Base-by-base conservation (phyloP, 192 early-diverging fungal species). In the Gonapodya sp. region DNA sequence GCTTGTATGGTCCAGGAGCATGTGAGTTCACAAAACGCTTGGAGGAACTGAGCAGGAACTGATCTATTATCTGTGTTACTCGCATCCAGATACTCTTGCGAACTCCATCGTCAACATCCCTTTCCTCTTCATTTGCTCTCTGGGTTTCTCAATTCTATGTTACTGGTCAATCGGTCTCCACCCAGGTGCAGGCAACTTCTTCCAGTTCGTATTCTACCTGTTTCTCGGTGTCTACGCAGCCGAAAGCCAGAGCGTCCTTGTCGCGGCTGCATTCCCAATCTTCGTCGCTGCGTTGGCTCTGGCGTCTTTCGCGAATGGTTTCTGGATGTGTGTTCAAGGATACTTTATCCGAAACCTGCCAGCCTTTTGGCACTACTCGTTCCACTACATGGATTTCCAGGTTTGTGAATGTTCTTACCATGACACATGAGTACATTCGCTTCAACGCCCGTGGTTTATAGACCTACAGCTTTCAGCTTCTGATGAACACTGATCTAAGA, bases 1-100 rank as follows among this genome's bases (percentile, higher is more conserved):
- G 89, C 14, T 81, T 87, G 32, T 90, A 90, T 81, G 85, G 86
- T 0, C 31, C 83, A 0, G 73, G 84, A 34, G 84, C 89, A 0
- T 85, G n/a, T n/a, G n/a, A n/a, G n/a, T n/a, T n/a, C 83, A 36
- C 18, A 73, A n/a, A 73, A 18, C 18, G 8, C 31, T 78, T 35
- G 8, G 8, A 16, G 18, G 31, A 30, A 18, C 16, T 78, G 8
- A 8, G 16, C 35, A 31, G 14, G 31, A 34, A 83, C 74, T 37
- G 46, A 0, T n/a, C 80, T 2, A 84, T 80, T 1, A 75, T 84
- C 14, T n/a, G n/a, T n/a, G n/a, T 86, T n/a, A n/a, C n/a, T n/a
- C n/a, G n/a, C n/a, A n/a, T n/a, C n/a, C n/a, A n/a, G n/a, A 86
- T 73, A 80, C 83, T 1, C 2, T 86, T 36, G 81, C 84, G 75